phyloP scores from a whole-genome alignment of 495 filamentous ascomycete species.

The Haplographium delicatum region DNA sequence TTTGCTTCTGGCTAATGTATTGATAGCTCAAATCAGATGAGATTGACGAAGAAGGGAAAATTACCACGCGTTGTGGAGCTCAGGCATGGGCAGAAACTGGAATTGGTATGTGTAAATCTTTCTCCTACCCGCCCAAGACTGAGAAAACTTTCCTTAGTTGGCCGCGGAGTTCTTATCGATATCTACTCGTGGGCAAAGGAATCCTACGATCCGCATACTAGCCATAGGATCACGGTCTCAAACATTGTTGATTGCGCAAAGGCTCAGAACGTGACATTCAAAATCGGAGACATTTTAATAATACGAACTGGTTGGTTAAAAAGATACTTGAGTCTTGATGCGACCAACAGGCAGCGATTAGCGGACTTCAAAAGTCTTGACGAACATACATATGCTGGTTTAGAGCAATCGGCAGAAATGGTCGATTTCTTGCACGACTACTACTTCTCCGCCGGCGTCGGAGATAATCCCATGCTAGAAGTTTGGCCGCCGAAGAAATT shows the following conservation, averaged over 20 bases:
- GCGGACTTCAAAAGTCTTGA: conserved; percentile 33
- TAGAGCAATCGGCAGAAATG: conserved; percentile 50
- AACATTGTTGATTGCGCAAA: conserved; percentile 49
- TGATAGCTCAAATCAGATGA: too few species aligned
- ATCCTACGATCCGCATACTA: conserved; percentile 44
- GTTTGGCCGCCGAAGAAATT: too few species aligned
- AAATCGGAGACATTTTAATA: conserved; percentile 55
- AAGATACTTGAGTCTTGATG: conserved; percentile 41
- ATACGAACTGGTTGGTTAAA: conserved; percentile 58
- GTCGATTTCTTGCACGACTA: conserved; percentile 60
- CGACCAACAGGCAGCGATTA: conserved; percentile 34
- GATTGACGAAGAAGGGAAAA: too few species aligned
- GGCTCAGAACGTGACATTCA: conserved; percentile 43
- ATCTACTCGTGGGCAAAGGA: conserved; percentile 44
- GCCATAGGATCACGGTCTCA: conserved; percentile 46
- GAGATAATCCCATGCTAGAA: conserved; percentile 46
- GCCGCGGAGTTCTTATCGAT: conserved; percentile 44
- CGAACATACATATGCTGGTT: conserved; percentile 47
- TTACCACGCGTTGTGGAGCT: too few species aligned
- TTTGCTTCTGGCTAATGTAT: too few species aligned
- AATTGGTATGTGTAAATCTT: too few species aligned
- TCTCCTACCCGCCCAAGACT: conserved; percentile 36
- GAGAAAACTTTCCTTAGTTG: conserved; percentile 43
- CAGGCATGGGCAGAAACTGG: too few species aligned
- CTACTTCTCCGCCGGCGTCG: conserved; percentile 49